Evolutionary conservation across 768 basidiomycete species (phyloP).

Genomic region (Infundibulicybe gibba): DNA sequence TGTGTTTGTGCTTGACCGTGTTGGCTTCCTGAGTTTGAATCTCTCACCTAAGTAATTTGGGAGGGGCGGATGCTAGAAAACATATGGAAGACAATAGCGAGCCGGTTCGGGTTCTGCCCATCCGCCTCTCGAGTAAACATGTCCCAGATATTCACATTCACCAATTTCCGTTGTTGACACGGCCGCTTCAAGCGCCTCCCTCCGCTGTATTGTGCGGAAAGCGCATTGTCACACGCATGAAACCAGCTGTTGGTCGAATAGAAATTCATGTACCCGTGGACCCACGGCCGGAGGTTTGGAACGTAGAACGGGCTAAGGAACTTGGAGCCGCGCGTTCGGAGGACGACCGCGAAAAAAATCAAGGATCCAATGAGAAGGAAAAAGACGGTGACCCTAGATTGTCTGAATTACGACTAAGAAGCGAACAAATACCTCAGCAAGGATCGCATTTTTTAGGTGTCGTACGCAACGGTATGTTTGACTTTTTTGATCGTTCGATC

Average conservation of each 20-base stretch:
- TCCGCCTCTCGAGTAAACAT: conserved; percentile 65
- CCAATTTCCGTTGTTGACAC: conserved; percentile 74
- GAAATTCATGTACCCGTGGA: conserved; percentile 86
- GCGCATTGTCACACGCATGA: conserved; percentile 69
- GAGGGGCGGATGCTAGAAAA: too few species aligned
- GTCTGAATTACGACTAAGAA: conserved; percentile 66
- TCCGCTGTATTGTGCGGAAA: conserved; percentile 72
- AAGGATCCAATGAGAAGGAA: conserved; percentile 42
- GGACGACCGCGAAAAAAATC: conserved; percentile 79
- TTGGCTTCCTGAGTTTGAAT: too few species aligned
- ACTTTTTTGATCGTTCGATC: not conserved
- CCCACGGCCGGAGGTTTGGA: conserved; percentile 78
- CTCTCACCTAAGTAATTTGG: too few species aligned
- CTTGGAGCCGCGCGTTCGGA: conserved; percentile 64
- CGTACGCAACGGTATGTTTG: conserved; percentile 59
- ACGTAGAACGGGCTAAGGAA: conserved; percentile 61
- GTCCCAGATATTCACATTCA: conserved; percentile 69
- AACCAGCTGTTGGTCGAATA: conserved; percentile 54
- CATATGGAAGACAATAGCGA: conserved; percentile 45
- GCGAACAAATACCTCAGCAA: conserved; percentile 64
- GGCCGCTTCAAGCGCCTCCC: conserved; percentile 74
- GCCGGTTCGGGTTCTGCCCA: conserved; percentile 63
- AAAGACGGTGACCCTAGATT: conserved; percentile 58
- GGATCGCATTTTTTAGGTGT: conserved; percentile 76
- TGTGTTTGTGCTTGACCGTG: too few species aligned